A percentile compares a stretch with the other conserved stretches of the same genome.
These are phyloP conservation scores for Starmerella kuoi DNA, from an alignment of 805 yeast species.

Conservation along the genomic window DNA sequence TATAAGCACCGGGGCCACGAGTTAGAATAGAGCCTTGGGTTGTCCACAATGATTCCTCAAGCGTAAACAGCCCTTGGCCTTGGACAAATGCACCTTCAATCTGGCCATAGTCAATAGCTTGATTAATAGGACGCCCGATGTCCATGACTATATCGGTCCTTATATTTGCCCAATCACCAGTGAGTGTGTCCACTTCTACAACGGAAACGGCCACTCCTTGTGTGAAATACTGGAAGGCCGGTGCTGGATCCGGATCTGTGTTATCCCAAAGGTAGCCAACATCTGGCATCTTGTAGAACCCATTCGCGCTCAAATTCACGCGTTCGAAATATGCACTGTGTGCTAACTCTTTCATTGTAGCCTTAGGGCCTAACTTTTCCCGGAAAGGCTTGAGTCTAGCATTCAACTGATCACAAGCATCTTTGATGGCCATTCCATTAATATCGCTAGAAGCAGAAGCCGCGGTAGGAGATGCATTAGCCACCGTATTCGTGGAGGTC, in stretches of 20 bases:
- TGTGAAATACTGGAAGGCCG: conserved; percentile 38
- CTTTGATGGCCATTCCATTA: conserved; percentile 40
- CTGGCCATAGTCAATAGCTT: conserved; percentile 41
- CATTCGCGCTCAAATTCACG: conserved; percentile 37
- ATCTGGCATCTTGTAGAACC: conserved; percentile 40
- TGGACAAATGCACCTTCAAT: conserved; percentile 41
- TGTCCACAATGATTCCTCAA: conserved; percentile 39
- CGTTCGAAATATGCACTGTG: conserved; percentile 36
- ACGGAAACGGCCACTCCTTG: conserved; percentile 36
- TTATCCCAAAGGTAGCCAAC: conserved; percentile 35
- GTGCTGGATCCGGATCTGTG: conserved; percentile 31
- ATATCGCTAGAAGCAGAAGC: conserved; percentile 40
- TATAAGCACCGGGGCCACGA: conserved; percentile 40
- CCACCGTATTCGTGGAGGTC: conserved; percentile 38
- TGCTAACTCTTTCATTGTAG: conserved; percentile 34
- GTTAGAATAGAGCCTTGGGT: conserved; percentile 35
- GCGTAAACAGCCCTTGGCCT: conserved; percentile 40
- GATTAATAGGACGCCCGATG: conserved; percentile 38
- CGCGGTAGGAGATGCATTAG: conserved; percentile 40
- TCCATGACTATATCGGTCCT: conserved; percentile 38
- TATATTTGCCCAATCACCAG: conserved; percentile 38
- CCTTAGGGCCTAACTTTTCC: conserved; percentile 29
- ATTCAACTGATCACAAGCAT: conserved; percentile 37
- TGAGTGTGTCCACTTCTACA: conserved; percentile 38
- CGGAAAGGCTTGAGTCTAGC: conserved; percentile 33